Conservation (phyloP, 352 stramenopile species). For the Pythium periplocum region DNA sequence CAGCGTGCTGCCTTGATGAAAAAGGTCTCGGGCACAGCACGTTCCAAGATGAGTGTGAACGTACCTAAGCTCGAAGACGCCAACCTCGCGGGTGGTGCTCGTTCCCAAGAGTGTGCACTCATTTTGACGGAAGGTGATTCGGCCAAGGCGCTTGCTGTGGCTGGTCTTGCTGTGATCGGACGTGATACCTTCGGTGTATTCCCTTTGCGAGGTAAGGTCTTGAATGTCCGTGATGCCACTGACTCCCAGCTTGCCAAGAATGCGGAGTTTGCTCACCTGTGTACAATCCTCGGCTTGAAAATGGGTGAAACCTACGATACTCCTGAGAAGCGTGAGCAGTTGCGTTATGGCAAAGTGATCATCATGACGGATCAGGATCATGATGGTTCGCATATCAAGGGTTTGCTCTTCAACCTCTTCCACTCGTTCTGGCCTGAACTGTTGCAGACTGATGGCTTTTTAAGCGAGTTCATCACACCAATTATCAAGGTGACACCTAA, state of each 20-base stretch:
- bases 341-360: constrained; percentile 99
- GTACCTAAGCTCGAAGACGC: constrained; percentile 99
- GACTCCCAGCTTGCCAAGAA: constrained; percentile 89
- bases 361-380: constrained; percentile 99
- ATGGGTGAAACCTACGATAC: constrained; percentile 94
- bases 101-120: constrained; percentile 91
- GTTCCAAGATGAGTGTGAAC: constrained; percentile 75
- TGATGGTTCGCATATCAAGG: constrained; percentile 99
- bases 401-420: constrained; percentile 98
- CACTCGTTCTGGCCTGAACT: constrained; percentile 98
- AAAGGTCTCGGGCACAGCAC: constrained; percentile 58
- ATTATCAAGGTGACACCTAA: constrained; percentile 96
- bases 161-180: constrained; percentile 96
- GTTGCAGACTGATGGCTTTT: constrained; percentile 91
- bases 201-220: constrained; percentile 95
- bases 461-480: constrained; percentile 99
- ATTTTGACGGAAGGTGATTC: constrained; percentile 99
- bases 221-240: constrained; percentile 88
- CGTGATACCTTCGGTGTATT: constrained; percentile 99
- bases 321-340: constrained; percentile 80
- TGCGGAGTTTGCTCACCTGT: constrained; percentile 93
- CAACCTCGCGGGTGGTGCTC: constrained; percentile 93
- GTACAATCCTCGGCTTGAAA: constrained; percentile 97
- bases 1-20: constrained; percentile 91
- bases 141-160: constrained; percentile 98